These are phyloP conservation scores for Hypoxylon sp. DNA, from an alignment of 2,329 filamentous ascomycete genomes.

Conservation along the genomic window DNA sequence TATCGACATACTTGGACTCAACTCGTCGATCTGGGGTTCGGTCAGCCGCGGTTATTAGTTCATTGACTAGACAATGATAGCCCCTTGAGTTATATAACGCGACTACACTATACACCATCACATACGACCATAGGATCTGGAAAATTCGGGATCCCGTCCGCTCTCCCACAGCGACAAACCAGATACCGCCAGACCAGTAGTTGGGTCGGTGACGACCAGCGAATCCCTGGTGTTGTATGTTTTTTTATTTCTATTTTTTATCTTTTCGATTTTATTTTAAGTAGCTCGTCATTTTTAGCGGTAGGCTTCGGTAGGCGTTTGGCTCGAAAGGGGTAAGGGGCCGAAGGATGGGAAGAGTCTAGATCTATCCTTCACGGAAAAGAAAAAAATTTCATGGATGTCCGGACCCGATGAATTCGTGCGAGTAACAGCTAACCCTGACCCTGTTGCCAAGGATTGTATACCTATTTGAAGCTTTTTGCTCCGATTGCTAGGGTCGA, in stretches of 20 bases:
- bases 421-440: not conserved
- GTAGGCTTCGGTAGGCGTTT: not conserved
- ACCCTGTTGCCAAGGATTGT: slow-evolving; percentile 1
- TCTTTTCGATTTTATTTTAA: slow-evolving; percentile 3
- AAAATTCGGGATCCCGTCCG: slow-evolving; percentile 32
- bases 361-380: not conserved
- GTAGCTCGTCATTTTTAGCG: not conserved
- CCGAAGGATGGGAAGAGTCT: not conserved
- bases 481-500: slow-evolving; percentile 1
- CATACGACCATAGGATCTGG: slow-evolving; percentile 31
- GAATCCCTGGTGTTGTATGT: slow-evolving; percentile 34
- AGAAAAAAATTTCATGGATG: not conserved
- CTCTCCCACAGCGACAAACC: slow-evolving; percentile 29
- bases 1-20: not conserved
- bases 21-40: not conserved
- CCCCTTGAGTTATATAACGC: slow-evolving; percentile 4
- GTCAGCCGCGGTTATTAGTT: not conserved
- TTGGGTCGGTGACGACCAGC: slow-evolving; percentile 35
- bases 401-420: not conserved
- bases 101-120: slow-evolving; percentile 2
- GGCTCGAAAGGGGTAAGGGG: not conserved
- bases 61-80: not conserved
- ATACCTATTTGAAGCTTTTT: not conserved
- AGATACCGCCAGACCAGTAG: slow-evolving; percentile 32
- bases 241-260: slow-evolving; percentile 1